Conservation (phyloP, 2,329 filamentous ascomycete species). For the Arthrocladium fulminans region DNA sequence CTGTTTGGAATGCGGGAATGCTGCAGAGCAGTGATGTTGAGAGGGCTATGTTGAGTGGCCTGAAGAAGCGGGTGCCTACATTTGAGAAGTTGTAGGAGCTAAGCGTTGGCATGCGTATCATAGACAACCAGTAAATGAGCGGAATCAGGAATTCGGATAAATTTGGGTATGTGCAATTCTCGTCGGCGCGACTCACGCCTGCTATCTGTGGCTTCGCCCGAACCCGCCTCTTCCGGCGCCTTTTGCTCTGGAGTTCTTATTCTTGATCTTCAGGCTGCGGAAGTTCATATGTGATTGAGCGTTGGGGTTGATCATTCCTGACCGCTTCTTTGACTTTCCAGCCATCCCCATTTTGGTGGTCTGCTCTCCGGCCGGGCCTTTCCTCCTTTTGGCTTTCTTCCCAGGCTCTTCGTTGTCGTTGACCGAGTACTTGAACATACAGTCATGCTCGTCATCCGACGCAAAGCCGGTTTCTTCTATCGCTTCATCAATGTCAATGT, state of each 20-base stretch:
- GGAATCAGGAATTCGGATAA: not conserved
- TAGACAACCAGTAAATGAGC: not conserved
- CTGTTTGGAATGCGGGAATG: slow-evolving; percentile 77
- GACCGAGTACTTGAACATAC: slow-evolving; percentile 10
- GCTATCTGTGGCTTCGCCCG: slow-evolving; percentile 18
- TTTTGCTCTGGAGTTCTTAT: slow-evolving; percentile 28
- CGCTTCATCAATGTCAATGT: slow-evolving; percentile 10
- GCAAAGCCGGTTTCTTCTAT: not conserved
- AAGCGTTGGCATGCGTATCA: not conserved
- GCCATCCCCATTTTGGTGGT: not conserved
- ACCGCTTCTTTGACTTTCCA: slow-evolving; percentile 6
- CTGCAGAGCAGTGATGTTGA: slow-evolving; percentile 72
- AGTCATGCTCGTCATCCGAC: slow-evolving; percentile 2
- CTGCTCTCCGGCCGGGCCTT: not conserved
- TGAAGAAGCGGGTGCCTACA: slow-evolving; percentile 67
- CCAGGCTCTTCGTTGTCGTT: slow-evolving; percentile 4
- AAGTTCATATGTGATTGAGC: slow-evolving; percentile 39
- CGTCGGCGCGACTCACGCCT: no score
- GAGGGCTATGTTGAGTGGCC: slow-evolving; percentile 62
- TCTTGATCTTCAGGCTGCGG: slow-evolving; percentile 39
- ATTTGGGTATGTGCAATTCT: no score
- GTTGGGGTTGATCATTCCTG: slow-evolving; percentile 34
- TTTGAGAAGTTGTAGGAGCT: slow-evolving; percentile 67
- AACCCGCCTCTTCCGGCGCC: slow-evolving; percentile 31
- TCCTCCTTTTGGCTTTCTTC: not conserved